Base-by-base conservation (phyloP, 2,329 filamentous ascomycete genomes). In the Acephala macrosclerotiorum region DNA sequence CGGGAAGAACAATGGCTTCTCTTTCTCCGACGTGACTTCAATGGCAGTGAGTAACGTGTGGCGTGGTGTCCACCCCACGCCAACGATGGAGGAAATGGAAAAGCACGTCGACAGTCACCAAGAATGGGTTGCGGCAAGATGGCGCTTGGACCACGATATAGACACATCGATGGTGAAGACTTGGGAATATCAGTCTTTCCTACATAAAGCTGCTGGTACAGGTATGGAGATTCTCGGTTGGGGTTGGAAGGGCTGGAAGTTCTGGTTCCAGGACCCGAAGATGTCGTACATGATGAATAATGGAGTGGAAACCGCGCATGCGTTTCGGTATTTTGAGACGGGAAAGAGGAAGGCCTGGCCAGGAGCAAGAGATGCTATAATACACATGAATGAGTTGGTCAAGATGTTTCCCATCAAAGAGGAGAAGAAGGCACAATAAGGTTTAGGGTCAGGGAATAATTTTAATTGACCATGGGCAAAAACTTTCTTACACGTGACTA, bases 41-140 rank as follows among this genome's bases (percentile, higher is more conserved):
- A 83, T 82, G 81, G 80, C 79, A 3, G 71, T 84, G 5, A 78
- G 79, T 1, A 81, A 83, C 61, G 72, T 82, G 14, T 85, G 80
- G 78, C 75, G 77, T 3, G 80, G 79, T 2, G 76, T 74, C 3
- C 77, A 77, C 0, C 45, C 58, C 0, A 75, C 84, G 0, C 82
- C 82, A 0, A 63, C 78, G 0, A 53, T 64, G 22, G 55, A 29
- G 29, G 61, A 61, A 25, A 66, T 66, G 55, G 59, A 62, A 5
- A 51, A 53, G 25, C 29, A 58, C 2, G 47, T 66, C 12, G 58
- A 62, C 20, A 45, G 35, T 20, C 63, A 66, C 35, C 63, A 66
- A 25, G n/a, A 61, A 1, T 66, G 63, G 63, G 58, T 66, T 59
- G 63, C 58, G 29, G 49, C 49, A 42, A 58, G 42, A 47, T 61